Evolutionary conservation across 2,329 filamentous ascomycete genomes (phyloP).

Genomic region (Cadophora sp.): DNA sequence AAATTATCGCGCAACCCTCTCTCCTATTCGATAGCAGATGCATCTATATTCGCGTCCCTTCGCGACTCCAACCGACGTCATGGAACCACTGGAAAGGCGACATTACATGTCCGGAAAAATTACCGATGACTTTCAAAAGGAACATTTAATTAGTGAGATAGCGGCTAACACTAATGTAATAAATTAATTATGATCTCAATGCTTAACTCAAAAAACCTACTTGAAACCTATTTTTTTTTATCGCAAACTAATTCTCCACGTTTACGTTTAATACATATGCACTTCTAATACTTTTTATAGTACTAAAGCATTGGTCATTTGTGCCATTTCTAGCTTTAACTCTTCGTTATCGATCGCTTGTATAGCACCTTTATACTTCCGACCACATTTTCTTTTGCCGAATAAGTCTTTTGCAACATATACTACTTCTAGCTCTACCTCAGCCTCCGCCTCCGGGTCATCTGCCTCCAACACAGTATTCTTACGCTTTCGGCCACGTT

Average conservation of each 20-base stretch:
- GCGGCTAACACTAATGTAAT: too few relatives aligned
- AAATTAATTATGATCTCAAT: too few relatives aligned
- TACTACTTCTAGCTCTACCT: conserved; percentile 7
- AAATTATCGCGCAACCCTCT: too few relatives aligned
- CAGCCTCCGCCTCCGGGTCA: too few relatives aligned
- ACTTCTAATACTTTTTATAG: conserved; percentile 13
- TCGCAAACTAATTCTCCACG: conserved; percentile 17
- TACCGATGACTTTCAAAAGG: too few relatives aligned
- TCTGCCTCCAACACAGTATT: conserved; percentile 20
- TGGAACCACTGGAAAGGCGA: too few relatives aligned
- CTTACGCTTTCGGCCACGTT: conserved; percentile 31
- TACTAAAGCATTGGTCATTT: conserved; percentile 3
- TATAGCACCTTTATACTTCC: neutral
- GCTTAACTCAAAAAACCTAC: too few relatives aligned
- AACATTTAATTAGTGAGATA: too few relatives aligned
- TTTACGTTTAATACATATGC: conserved; percentile 14
- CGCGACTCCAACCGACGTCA: too few relatives aligned
- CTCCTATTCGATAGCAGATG: too few relatives aligned
- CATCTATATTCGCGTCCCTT: too few relatives aligned
- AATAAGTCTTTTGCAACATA: neutral
- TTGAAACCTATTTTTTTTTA: neutral
- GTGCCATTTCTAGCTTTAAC: conserved; percentile 23
- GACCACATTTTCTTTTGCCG: neutral
- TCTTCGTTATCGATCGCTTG: neutral
- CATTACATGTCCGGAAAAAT: too few relatives aligned